Conservation (phyloP, 2,329 filamentous ascomycete species). For the Myriosclerotinia duriaeana region DNA sequence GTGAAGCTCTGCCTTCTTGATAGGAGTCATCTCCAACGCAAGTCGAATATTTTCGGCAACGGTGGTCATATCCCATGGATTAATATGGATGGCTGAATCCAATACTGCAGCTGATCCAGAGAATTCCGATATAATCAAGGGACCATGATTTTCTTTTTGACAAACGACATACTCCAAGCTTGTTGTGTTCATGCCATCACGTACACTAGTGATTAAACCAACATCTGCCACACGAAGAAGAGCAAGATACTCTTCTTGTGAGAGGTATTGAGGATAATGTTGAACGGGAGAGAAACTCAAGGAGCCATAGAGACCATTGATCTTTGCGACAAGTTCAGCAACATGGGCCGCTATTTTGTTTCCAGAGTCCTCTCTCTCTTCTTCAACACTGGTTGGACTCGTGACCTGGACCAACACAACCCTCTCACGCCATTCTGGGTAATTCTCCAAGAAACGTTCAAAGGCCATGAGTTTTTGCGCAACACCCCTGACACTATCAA, state of each 20-base stretch:
- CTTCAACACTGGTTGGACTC: conserved; percentile 77
- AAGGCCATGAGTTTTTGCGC: conserved; percentile 96
- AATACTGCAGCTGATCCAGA: conserved; percentile 89
- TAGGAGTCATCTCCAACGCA: conserved; percentile 72
- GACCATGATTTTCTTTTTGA: conserved; percentile 82
- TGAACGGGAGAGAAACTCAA: conserved; percentile 87
- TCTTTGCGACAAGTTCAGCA: conserved; percentile 84
- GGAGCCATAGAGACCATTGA: conserved; percentile 88
- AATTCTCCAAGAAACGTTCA: conserved; percentile 84
- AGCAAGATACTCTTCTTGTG: conserved; percentile 88
- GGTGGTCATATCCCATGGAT: conserved; percentile 86
- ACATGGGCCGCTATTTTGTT: conserved; percentile 85
- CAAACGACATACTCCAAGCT: conserved; percentile 93
- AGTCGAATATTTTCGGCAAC: conserved; percentile 81
- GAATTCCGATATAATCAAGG: conserved; percentile 92
- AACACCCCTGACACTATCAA: conserved; percentile 89
- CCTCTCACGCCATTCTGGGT: conserved; percentile 88
- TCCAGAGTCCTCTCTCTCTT: conserved; percentile 72
- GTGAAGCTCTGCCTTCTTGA: conserved; percentile 68
- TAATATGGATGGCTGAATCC: conserved; percentile 87
- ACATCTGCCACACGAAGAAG: conserved; percentile 88
- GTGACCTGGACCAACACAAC: conserved; percentile 95
- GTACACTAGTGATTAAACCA: conserved; percentile 89
- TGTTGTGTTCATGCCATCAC: conserved; percentile 97
- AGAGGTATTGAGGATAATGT: conserved; percentile 91